These are phyloP conservation scores for Apiospora saccharicola DNA, from an alignment of 2,329 filamentous ascomycete genomes.

Conservation along the genomic window DNA sequence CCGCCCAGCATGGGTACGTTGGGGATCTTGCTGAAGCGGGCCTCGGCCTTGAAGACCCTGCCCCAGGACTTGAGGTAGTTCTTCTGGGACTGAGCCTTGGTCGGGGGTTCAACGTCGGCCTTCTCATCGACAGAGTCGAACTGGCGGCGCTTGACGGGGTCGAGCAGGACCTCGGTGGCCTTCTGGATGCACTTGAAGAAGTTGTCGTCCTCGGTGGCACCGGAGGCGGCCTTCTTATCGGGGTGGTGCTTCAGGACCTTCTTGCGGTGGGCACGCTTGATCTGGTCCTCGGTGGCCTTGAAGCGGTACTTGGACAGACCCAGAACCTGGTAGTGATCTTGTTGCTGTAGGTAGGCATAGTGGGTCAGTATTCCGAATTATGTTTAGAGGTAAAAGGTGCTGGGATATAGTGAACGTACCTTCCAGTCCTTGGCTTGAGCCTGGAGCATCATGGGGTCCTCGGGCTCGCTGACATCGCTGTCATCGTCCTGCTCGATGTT, in stretches of 20 bases:
- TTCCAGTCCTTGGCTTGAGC: constrained; percentile 99
- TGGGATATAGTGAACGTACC: constrained; percentile 57
- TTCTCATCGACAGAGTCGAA: constrained; percentile 96
- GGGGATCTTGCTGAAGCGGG: constrained; percentile 88
- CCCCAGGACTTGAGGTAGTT: constrained; percentile 97
- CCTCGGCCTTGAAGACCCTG: constrained; percentile 89
- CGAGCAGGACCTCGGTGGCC: constrained; percentile 90
- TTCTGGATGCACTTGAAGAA: constrained; percentile 99
- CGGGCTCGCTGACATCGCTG: constrained; percentile 90
- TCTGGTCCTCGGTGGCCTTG: constrained; percentile 95
- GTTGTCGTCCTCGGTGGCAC: constrained; percentile 88
- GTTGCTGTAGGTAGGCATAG: constrained; percentile 60
- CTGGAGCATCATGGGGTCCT: constrained; percentile 91
- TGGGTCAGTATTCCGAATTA: neutral
- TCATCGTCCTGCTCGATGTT: constrained; percentile 92
- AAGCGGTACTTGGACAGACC: constrained; percentile 91
- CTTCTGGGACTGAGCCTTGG: constrained; percentile 87
- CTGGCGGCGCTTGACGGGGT: constrained; percentile 91
- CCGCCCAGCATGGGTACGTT: constrained; percentile 88
- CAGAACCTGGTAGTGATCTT: constrained; percentile 98
- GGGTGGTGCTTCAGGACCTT: constrained; percentile 99
- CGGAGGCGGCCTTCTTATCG: constrained; percentile 95
- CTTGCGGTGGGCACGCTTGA: constrained; percentile 98
- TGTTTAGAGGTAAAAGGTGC: neutral
- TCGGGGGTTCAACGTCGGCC: constrained; percentile 89